Conservation (phyloP, 2,329 filamentous ascomycete genomes). For the Verticillium longisporum region DNA sequence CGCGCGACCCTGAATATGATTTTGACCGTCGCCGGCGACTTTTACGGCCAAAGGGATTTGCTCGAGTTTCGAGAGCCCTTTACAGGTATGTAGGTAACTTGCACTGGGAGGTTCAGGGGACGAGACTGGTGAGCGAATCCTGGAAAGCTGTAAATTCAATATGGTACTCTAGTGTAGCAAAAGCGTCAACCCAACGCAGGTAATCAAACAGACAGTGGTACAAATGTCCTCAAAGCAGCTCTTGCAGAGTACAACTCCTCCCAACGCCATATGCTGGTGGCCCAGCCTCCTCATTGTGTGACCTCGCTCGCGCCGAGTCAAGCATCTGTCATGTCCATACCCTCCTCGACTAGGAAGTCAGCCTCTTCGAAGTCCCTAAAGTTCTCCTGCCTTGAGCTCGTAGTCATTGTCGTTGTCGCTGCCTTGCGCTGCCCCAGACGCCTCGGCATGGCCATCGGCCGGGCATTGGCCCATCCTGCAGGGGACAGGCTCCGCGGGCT, state of each 20-base stretch:
- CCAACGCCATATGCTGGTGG: not conserved
- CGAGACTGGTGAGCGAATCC: not conserved
- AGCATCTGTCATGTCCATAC: conserved; percentile 33
- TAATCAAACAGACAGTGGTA: not conserved
- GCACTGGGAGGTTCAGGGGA: not conserved
- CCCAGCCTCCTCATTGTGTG: not conserved
- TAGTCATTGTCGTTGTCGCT: conserved; percentile 4
- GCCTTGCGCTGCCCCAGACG: conserved; percentile 14
- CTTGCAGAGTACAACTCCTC: conserved; percentile 11
- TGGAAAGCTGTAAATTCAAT: not conserved
- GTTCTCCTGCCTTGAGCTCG: conserved; percentile 38
- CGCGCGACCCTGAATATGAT: conserved; percentile 87
- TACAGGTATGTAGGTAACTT: conserved; percentile 28
- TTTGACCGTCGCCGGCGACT: conserved; percentile 77
- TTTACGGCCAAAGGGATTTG: conserved; percentile 83
- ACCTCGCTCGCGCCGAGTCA: conserved; percentile 5
- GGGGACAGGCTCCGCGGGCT: conserved; percentile 32
- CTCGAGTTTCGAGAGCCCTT: conserved; percentile 66
- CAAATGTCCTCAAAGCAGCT: conserved; percentile 12
- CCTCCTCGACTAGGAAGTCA: conserved; percentile 48
- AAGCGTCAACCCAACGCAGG: not conserved
- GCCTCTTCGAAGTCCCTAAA: conserved; percentile 62
- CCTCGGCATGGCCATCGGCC: conserved; percentile 42
- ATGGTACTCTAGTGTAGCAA: not conserved
- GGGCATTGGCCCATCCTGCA: conserved; percentile 27